Base-by-base conservation (phyloP, 1,284 basidiomycete species). In the Athelia psychrophila region DNA sequence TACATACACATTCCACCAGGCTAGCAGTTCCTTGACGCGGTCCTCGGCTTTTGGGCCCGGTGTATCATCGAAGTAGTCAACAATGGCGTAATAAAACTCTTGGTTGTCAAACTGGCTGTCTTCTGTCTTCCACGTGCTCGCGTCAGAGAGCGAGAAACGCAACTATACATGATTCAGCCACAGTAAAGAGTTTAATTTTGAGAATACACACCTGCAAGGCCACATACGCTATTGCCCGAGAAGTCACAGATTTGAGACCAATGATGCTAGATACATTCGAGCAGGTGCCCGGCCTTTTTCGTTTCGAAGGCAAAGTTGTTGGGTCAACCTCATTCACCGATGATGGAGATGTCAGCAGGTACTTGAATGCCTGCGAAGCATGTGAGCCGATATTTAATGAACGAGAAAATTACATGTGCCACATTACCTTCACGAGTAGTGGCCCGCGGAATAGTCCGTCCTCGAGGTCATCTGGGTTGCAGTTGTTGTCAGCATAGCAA, bases 1-100 rank as follows among this genome's bases (percentile, higher is more conserved):
- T 51, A 59, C 60, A 15, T 35, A 63, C 58, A 47, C 47, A 40
- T 59, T 58, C 60, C 62, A 62, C 62, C 62, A 63, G 0, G 20
- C 38, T 2, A 62, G 53, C 15, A 63, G 56, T 6, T 53, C 47
- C 1, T 56, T 46, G 22, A 53, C 49, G n/a, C 45, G 44, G 12
- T 48, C 50, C 48, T 56, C 32, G 12, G 54, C 54, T 3, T 45
- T 46, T 0, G 53, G 47, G 2, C 56, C 52, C 2, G 49, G 49
- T 1, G 52, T 48, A 22, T 53, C 56, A 45, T 66, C 62, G 47
- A 67, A 64, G 48, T 56, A 67, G 42, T 65, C 61, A 22, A 66
- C 52, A 32, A 66, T 55, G 40, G 60, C 59, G 38, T 59, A 54
- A 44, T 66, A 66, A 23, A 65, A 55, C 0, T 45, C 47, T 2